phyloP scores from a whole-genome alignment of 2,329 filamentous ascomycete species.

The Furcasterigmium furcatum region DNA sequence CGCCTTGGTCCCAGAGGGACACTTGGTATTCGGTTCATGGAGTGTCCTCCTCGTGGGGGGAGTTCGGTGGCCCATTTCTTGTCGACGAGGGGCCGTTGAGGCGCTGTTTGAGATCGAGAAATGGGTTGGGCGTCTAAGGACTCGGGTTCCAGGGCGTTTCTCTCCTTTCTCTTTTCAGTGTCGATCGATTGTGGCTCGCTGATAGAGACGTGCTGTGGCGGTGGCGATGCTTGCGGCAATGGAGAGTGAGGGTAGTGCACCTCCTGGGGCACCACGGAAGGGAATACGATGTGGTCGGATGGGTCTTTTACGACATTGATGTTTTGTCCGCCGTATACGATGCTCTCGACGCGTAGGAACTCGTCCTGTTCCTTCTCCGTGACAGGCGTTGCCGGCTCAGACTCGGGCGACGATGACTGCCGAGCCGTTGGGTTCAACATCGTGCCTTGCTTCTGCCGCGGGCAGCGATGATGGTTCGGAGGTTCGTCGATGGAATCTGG shows the following conservation, averaged over 20 bases:
- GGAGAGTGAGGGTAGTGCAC: conserved; percentile 14
- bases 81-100: conserved; percentile 11
- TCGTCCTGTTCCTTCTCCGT: conserved; percentile 2
- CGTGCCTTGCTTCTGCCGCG: neutral
- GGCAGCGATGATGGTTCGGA: neutral
- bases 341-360: conserved; percentile 21
- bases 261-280: conserved; percentile 25
- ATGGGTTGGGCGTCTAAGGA: neutral
- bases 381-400: neutral
- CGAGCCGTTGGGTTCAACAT: neutral
- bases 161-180: too few relatives aligned
- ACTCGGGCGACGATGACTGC: neutral
- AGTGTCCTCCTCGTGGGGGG: conserved; percentile 2
- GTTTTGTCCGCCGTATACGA: conserved; percentile 17
- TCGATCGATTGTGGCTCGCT: too few relatives aligned
- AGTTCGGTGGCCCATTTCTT: conserved; percentile 18
- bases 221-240: neutral
- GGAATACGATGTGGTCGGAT: conserved; percentile 25
- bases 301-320: conserved; percentile 25
- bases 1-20: conserved; percentile 14
- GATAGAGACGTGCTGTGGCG: too few relatives aligned
- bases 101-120: neutral
- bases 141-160: too few relatives aligned
- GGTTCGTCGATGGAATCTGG: too few relatives aligned
- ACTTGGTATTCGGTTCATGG: conserved; percentile 8